These are phyloP conservation scores for Casaregolazyma lundiana DNA, from an alignment of 1,139 yeast species.

Conservation along the genomic window DNA sequence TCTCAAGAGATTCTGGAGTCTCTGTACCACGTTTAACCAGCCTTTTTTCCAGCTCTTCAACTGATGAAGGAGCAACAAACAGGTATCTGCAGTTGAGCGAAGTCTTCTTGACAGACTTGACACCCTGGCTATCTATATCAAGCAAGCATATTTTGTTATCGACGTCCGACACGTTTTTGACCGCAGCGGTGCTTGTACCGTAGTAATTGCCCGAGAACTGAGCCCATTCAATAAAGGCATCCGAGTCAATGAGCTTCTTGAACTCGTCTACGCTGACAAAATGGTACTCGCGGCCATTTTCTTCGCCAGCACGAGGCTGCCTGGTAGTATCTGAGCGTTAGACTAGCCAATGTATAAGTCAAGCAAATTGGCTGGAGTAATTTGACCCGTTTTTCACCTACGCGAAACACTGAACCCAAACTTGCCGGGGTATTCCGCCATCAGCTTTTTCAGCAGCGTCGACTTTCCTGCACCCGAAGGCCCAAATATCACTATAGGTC, in stretches of 20 bases:
- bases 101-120: conserved; percentile 79
- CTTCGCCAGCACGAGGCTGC: conserved; percentile 86
- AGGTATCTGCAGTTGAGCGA: conserved; percentile 78
- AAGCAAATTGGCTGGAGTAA: too few species aligned
- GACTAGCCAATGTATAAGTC: background rate
- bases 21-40: conserved; percentile 91
- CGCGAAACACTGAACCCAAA: conserved; percentile 91
- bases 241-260: conserved; percentile 63
- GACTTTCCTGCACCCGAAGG: conserved; percentile 97
- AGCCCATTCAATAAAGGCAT: conserved; percentile 94
- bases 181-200: conserved; percentile 87
- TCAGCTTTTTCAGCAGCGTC: conserved; percentile 80
- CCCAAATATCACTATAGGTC: conserved; percentile 94
- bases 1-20: conserved; percentile 73
- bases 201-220: conserved; percentile 96
- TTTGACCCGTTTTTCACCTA: too few species aligned
- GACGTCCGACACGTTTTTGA: conserved; percentile 59
- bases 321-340: conserved; percentile 71
- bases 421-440: conserved; percentile 80
- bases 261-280: conserved; percentile 76
- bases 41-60: conserved; percentile 68
- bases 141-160: conserved; percentile 68
- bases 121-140: conserved; percentile 99
- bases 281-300: conserved; percentile 83
- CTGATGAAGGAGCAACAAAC: conserved; percentile 88